phyloP scores from a whole-genome alignment of 371 early-diverging fungal species.

The Blakeslea trispora region DNA sequence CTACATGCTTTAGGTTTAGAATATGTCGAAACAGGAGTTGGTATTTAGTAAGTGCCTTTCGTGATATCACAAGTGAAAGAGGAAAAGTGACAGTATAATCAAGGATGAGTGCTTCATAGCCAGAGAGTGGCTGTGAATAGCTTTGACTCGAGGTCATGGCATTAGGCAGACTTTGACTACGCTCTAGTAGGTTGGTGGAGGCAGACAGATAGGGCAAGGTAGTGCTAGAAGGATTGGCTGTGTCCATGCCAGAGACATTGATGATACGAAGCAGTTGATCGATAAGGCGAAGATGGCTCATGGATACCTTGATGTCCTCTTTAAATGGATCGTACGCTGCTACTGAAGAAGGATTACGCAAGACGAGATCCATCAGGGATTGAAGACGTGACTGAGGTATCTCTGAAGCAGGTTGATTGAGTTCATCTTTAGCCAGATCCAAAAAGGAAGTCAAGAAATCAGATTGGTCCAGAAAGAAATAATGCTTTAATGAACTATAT shows the following conservation, averaged over 20 bases:
- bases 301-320: constrained; percentile 78
- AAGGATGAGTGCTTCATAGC: constrained; percentile 79
- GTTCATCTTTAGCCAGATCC: constrained; percentile 78
- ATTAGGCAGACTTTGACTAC: constrained; percentile 29
- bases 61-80: constrained; percentile 82
- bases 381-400: constrained; percentile 76
- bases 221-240: constrained; percentile 1
- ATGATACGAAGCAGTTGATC: constrained; percentile 75
- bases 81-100: constrained; percentile 85
- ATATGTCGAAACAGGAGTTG: constrained; percentile 90
- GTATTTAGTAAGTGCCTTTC: constrained; percentile 84
- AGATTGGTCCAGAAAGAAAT: constrained; percentile 89
- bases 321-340: constrained; percentile 82
- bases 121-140: constrained; percentile 30
- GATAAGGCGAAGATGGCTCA: constrained; percentile 63
- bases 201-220: too few species aligned
- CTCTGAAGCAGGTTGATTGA: constrained; percentile 67
- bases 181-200: constrained; percentile 15
- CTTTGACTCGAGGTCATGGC: constrained; percentile 4
- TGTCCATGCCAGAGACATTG: constrained; percentile 50
- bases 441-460: constrained; percentile 94
- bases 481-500: constrained; percentile 88
- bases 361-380: constrained; percentile 83
- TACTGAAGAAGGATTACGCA: constrained; percentile 85
- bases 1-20: constrained; percentile 82